These are phyloP conservation scores for Neurospora sp. DNA, from an alignment of 495 filamentous ascomycete species.

Conservation along the genomic window DNA sequence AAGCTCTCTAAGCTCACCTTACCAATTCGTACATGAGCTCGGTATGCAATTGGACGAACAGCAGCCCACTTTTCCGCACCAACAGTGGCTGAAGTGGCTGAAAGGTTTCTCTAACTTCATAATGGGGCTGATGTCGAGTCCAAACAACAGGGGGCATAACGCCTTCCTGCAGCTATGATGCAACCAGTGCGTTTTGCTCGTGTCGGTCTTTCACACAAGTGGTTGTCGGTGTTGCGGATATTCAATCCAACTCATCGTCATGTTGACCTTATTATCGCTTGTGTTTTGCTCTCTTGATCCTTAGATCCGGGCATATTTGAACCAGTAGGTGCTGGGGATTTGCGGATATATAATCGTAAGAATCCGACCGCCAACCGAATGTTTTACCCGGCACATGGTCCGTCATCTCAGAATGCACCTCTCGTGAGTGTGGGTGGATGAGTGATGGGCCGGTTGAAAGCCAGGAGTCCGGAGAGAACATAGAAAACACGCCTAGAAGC, in stretches of 20 bases:
- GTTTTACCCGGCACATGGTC: neutral
- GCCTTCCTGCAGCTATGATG: neutral
- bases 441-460: neutral
- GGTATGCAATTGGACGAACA: neutral
- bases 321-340: neutral
- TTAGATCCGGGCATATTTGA: neutral
- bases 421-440: neutral
- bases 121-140: neutral
- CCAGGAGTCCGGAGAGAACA: neutral
- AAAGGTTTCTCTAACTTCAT: neutral
- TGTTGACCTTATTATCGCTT: neutral
- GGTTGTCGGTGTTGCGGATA: neutral
- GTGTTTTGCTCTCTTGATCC: neutral
- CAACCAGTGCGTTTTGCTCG: neutral
- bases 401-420: neutral
- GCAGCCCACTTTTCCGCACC: neutral
- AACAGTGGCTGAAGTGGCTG: neutral
- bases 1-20: neutral
- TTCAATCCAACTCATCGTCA: neutral
- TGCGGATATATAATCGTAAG: neutral
- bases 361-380: neutral
- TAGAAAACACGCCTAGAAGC: neutral
- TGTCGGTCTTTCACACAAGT: neutral
- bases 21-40: neutral
- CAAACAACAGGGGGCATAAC: neutral